Conservation (phyloP, 352 stramenopile genomes). For the Globisporangium heterothallicum region DNA sequence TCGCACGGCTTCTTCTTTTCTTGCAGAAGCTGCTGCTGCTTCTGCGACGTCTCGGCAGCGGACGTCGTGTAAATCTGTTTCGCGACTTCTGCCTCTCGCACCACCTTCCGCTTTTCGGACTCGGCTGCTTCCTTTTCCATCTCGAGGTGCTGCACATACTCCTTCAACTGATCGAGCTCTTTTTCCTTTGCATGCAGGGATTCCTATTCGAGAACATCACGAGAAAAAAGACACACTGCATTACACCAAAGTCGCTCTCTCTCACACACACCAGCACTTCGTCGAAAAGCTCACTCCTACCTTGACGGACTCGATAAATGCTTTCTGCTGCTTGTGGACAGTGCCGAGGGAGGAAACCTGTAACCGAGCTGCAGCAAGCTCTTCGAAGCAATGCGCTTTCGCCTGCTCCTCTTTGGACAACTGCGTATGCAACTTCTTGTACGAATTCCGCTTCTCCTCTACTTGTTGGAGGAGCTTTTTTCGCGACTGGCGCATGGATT, state of each 20-base stretch:
- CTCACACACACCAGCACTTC: background rate
- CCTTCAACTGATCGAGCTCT: conserved; percentile 67
- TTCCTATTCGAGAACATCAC: no score
- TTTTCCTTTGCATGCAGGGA: conserved; percentile 49
- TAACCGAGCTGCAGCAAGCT: conserved; percentile 59
- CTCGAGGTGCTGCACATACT: conserved; percentile 48
- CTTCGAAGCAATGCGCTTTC: conserved; percentile 71
- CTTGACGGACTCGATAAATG: conserved; percentile 58
- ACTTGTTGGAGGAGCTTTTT: conserved; percentile 78
- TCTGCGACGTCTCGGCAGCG: conserved; percentile 35
- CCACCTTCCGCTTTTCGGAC: conserved; percentile 47
- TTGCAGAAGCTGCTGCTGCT: conserved; percentile 45
- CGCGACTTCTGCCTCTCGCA: conserved; percentile 52
- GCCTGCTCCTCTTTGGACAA: conserved; percentile 61
- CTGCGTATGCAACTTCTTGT: conserved; percentile 67
- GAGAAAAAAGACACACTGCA: conserved; percentile 1
- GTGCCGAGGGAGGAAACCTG: conserved; percentile 68
- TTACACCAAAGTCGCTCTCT: no score
- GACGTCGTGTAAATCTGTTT: conserved; percentile 56
- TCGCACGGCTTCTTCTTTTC: conserved; percentile 53
- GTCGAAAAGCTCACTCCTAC: no score
- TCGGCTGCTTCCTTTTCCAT: conserved; percentile 44
- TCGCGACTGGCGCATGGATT: conserved; percentile 47
- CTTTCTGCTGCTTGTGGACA: conserved; percentile 77
- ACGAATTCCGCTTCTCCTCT: conserved; percentile 70